These are phyloP conservation scores for Tuber microsphaerosporum DNA, from an alignment of 495 filamentous ascomycete genomes.

Conservation along the genomic window DNA sequence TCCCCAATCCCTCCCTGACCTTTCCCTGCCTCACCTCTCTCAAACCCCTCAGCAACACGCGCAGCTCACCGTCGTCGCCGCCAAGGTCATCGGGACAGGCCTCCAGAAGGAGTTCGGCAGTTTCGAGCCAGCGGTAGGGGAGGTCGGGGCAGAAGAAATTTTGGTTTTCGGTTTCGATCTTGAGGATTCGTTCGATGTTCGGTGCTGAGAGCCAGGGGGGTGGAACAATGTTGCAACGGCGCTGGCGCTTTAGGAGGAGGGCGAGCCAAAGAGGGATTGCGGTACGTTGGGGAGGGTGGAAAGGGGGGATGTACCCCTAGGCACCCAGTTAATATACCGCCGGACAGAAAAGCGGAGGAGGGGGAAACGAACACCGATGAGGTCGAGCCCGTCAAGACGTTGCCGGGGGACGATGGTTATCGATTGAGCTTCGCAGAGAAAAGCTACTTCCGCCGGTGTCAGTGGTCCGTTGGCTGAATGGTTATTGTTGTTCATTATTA, in stretches of 20 bases:
- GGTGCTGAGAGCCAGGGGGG: slow-evolving; percentile 76
- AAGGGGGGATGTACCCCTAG: slow-evolving; percentile 67
- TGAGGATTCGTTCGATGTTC: slow-evolving; percentile 66
- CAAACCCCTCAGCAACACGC: slow-evolving; percentile 70
- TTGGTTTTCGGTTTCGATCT: slow-evolving; percentile 64
- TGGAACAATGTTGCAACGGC: slow-evolving; percentile 84
- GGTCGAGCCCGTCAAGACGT: slow-evolving; percentile 70
- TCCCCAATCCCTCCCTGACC: slow-evolving; percentile 64
- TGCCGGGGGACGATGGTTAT: slow-evolving; percentile 90
- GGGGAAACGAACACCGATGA: slow-evolving; percentile 66
- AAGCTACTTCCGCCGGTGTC: slow-evolving; percentile 82
- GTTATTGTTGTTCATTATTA: not conserved
- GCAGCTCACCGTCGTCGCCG: slow-evolving; percentile 45
- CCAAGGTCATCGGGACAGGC: slow-evolving; percentile 81
- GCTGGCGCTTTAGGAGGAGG: slow-evolving; percentile 91
- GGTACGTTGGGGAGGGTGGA: slow-evolving; percentile 74
- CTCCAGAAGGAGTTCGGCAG: slow-evolving; percentile 75
- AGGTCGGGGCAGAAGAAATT: slow-evolving; percentile 69
- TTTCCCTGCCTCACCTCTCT: slow-evolving; percentile 85
- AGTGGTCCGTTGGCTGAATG: slow-evolving; percentile 23
- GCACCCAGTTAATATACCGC: slow-evolving; percentile 15
- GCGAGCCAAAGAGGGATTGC: slow-evolving; percentile 90
- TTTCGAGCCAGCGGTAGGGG: slow-evolving; percentile 90
- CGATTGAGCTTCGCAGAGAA: slow-evolving; percentile 93
- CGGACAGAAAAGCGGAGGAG: not conserved